Percentiles rank a stretch among this genome's conserved stretches.
Evolutionary conservation across 345 rosid genomes (phyloP).

Genomic region (Eucalyptus tenuipes): DNA sequence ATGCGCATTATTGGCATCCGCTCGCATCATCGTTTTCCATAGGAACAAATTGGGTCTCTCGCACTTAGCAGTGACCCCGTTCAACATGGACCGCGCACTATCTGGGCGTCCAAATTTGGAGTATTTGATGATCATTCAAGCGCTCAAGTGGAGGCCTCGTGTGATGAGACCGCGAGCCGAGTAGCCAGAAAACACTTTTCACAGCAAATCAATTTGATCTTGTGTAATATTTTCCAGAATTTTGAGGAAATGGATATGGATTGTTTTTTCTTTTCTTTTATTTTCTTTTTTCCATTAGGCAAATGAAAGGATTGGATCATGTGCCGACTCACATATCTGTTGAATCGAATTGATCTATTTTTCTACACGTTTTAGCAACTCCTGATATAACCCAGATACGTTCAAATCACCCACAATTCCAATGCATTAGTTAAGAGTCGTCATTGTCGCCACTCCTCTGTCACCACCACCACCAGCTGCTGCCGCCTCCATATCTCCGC

Average conservation of each 20-base stretch:
- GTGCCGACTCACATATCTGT: neutral
- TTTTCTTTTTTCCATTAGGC: neutral
- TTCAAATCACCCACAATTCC: neutral
- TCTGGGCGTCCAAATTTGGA: constrained; percentile 10
- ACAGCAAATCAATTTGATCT: neutral
- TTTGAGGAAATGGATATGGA: neutral
- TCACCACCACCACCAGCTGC: neutral
- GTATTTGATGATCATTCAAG: constrained; percentile 18
- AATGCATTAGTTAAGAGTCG: neutral
- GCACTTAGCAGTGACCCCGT: neutral
- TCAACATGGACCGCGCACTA: constrained; percentile 14
- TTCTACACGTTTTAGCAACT: neutral
- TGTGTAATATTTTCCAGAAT: neutral
- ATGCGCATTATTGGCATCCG: constrained; percentile 17
- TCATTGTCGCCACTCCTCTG: neutral
- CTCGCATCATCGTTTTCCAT: constrained; percentile 37
- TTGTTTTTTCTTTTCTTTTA: neutral
- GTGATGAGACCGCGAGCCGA: constrained; percentile 1
- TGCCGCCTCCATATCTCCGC: neutral
- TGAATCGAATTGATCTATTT: neutral
- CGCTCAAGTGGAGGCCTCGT: constrained; percentile 12
- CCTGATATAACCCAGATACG: neutral
- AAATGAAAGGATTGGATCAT: neutral
- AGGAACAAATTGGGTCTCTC: constrained; percentile 15
- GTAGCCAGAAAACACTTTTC: neutral